These are phyloP conservation scores for Aspergillus steynii DNA, from an alignment of 495 filamentous ascomycete genomes.

Conservation along the genomic window DNA sequence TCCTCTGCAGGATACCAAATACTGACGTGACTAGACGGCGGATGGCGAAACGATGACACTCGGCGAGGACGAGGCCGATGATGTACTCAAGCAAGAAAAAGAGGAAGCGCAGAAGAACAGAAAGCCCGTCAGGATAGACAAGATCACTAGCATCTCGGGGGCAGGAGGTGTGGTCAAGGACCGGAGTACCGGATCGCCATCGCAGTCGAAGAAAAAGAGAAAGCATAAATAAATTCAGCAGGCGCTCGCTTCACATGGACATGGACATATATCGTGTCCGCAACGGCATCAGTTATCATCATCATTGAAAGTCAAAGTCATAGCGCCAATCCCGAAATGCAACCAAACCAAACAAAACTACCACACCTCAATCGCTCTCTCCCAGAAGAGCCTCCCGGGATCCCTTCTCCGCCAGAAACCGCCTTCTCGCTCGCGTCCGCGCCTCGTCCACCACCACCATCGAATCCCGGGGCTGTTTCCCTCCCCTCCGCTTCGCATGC, in stretches of 20 bases:
- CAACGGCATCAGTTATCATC: too few species aligned
- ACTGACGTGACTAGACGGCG: neutral
- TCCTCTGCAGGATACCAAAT: neutral
- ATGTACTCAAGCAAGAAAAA: constrained; percentile 18
- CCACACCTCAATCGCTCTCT: neutral
- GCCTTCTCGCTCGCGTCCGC: neutral
- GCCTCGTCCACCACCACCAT: constrained; percentile 8
- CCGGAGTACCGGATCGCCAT: constrained; percentile 7
- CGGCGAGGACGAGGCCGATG: constrained; percentile 18
- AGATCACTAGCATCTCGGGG: constrained; percentile 41
- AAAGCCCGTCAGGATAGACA: constrained; percentile 19
- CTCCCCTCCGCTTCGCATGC: constrained; percentile 9
- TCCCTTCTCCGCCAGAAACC: neutral
- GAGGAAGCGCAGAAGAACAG: constrained; percentile 22
- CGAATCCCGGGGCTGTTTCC: neutral
- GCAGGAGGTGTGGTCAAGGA: constrained; percentile 16
- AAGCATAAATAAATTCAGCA: constrained; percentile 27
- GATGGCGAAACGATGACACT: constrained; percentile 11
- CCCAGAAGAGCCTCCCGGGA: neutral
- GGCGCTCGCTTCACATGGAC: neutral
- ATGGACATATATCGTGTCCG: too few species aligned
- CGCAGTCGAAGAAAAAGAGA: constrained; percentile 43
- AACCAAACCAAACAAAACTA: neutral
- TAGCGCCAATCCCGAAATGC: neutral
- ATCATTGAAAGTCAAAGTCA: too few species aligned